These are phyloP conservation scores for Astrothelium subdiscretum DNA, from an alignment of 495 filamentous ascomycete species.

Conservation along the genomic window DNA sequence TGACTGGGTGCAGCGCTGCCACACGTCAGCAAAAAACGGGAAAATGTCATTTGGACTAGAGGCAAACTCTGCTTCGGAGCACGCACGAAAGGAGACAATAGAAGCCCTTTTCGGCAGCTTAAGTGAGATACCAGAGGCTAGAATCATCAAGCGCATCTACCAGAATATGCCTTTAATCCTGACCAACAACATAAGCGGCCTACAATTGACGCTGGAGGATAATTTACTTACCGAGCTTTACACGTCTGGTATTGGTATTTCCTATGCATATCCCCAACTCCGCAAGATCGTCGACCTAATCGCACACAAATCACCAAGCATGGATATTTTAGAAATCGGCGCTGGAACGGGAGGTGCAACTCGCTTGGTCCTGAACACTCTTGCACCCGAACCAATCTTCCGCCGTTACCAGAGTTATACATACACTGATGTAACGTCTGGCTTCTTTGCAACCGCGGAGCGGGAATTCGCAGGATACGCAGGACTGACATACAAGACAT, in stretches of 20 bases:
- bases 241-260: not conserved
- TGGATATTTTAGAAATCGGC: constrained; percentile 19
- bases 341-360: constrained; percentile 18
- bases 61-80: not conserved
- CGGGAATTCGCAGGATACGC: constrained; percentile 4
- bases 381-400: not conserved
- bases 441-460: constrained; percentile 11
- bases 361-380: not conserved
- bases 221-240: constrained; percentile 10
- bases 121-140: not conserved
- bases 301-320: constrained; percentile 8
- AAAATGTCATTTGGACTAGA: not conserved
- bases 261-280: not conserved
- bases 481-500: constrained; percentile 3
- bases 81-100: not conserved
- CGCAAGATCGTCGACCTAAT: not conserved
- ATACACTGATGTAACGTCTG: constrained; percentile 15
- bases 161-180: constrained; percentile 7
- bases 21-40: not conserved
- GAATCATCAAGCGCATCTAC: not conserved
- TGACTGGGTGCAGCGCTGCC: not conserved
- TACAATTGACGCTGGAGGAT: constrained; percentile 7
- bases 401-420: not conserved
- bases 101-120: not conserved
- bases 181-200: not conserved